Percentiles rank a stretch among this genome's conserved stretches.
These are phyloP conservation scores for Lathyrus aphaca DNA, from an alignment of 306 rosid species.

Conservation along the genomic window DNA sequence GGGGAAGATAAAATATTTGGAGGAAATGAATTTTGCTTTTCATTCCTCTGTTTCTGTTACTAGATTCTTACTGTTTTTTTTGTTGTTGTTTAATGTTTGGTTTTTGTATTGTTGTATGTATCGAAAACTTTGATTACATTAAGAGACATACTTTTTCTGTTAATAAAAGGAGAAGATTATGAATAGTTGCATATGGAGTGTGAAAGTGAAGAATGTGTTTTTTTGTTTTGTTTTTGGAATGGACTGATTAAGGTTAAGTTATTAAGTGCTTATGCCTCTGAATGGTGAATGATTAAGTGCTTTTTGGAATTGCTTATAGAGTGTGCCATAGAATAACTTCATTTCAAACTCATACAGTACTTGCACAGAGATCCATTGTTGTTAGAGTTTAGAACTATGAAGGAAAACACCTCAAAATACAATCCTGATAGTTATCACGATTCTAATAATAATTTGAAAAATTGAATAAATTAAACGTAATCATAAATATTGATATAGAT, in stretches of 20 bases:
- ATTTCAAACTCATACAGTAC: too few species aligned
- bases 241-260: neutral
- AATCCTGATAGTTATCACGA: too few species aligned
- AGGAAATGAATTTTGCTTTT: neutral
- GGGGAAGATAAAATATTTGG: slow-evolving; percentile 63
- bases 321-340: neutral
- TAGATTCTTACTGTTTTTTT: neutral
- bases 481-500: too few species aligned
- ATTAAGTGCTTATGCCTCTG: neutral
- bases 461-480: too few species aligned
- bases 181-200: neutral
- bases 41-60: neutral
- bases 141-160: slow-evolving; percentile 39
- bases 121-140: slow-evolving; percentile 1
- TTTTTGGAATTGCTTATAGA: neutral
- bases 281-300: neutral
- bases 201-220: neutral
- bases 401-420: too few species aligned
- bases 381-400: too few species aligned
- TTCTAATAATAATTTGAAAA: too few species aligned
- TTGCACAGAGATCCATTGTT: too few species aligned
- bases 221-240: neutral
- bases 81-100: neutral
- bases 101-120: slow-evolving; percentile 35
- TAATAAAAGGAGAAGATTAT: slow-evolving; percentile 30